These are phyloP conservation scores for Rhodamnia argentea DNA, from an alignment of 345 rosid genomes.

Conservation along the genomic window DNA sequence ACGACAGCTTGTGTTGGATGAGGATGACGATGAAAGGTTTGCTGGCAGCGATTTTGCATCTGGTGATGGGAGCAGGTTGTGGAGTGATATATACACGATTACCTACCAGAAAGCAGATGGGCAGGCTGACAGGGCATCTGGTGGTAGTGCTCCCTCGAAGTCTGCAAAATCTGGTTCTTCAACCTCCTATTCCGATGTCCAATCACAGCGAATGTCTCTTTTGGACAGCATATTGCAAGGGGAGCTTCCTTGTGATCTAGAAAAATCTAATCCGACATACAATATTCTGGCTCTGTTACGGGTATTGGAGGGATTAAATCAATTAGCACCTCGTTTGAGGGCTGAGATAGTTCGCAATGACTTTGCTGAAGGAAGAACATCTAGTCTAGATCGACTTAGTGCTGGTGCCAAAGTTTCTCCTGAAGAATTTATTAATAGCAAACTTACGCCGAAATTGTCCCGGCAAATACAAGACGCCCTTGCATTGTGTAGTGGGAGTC, in stretches of 20 bases:
- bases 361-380: slow-evolving; percentile 62
- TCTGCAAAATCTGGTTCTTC: slow-evolving; percentile 42
- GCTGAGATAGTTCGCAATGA: slow-evolving; percentile 46
- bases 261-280: slow-evolving; percentile 86
- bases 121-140: slow-evolving; percentile 57
- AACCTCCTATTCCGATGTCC: slow-evolving; percentile 37
- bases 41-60: slow-evolving; percentile 70
- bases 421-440: slow-evolving; percentile 78
- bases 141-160: slow-evolving; percentile 44
- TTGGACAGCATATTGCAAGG: slow-evolving; percentile 90
- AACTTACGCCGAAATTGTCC: slow-evolving; percentile 97
- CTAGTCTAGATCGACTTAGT: slow-evolving; percentile 43
- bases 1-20: slow-evolving; percentile 78
- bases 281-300: slow-evolving; percentile 75
- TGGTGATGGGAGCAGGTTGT: slow-evolving; percentile 84
- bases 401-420: slow-evolving; percentile 46
- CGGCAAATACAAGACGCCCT: slow-evolving; percentile 98
- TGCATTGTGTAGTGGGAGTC: slow-evolving; percentile 97
- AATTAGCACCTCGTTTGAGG: slow-evolving; percentile 82
- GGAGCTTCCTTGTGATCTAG: slow-evolving; percentile 91
- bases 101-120: slow-evolving; percentile 82
- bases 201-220: slow-evolving; percentile 46
- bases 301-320: slow-evolving; percentile 88
- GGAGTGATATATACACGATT: slow-evolving; percentile 86
- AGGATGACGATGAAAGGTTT: slow-evolving; percentile 89